Percentiles rank a stretch among this genome's conserved stretches.
Evolutionary conservation across 805 yeast species (phyloP).

Genomic region (Blastobotrys muscicola): DNA sequence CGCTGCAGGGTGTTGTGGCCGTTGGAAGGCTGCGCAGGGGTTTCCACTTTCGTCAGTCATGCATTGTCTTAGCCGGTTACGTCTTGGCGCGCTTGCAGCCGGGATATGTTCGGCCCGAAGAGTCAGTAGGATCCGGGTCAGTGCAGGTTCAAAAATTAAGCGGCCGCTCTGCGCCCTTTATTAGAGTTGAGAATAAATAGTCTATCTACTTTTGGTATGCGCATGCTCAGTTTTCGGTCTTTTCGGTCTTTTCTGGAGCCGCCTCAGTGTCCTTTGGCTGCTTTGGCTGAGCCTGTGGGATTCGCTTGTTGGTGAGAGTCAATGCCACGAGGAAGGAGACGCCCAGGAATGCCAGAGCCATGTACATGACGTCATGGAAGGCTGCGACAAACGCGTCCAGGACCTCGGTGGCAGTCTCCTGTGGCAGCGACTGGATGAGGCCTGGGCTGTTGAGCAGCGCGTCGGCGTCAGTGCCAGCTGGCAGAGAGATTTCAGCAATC

Average conservation of each 20-base stretch:
- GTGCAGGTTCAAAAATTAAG: too few relatives aligned
- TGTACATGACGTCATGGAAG: constrained; percentile 13
- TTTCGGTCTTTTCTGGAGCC: neutral
- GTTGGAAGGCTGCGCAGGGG: too few relatives aligned
- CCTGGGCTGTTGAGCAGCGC: constrained; percentile 13
- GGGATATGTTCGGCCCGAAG: too few relatives aligned
- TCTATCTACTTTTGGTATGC: too few relatives aligned
- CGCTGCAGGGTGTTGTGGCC: too few relatives aligned
- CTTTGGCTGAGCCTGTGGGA: constrained; percentile 1
- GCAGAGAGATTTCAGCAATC: neutral
- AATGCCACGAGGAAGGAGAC: constrained; percentile 9
- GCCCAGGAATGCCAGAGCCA: constrained; percentile 10
- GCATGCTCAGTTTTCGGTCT: neutral
- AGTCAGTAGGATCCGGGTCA: too few relatives aligned
- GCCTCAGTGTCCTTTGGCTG: neutral
- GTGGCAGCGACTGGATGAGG: constrained; percentile 8
- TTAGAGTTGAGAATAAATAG: too few relatives aligned
- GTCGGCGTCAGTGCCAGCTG: neutral
- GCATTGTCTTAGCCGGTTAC: too few relatives aligned
- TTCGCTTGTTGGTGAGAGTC: constrained; percentile 13
- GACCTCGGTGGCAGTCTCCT: constrained; percentile 3
- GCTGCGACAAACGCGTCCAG: constrained; percentile 12
- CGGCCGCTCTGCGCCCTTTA: too few relatives aligned
- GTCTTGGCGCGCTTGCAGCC: too few relatives aligned
- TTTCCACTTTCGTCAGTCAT: too few relatives aligned